Evolutionary conservation across 75 land plant species (phyloP).

Genomic region (Sequoiadendron giganteum): DNA sequence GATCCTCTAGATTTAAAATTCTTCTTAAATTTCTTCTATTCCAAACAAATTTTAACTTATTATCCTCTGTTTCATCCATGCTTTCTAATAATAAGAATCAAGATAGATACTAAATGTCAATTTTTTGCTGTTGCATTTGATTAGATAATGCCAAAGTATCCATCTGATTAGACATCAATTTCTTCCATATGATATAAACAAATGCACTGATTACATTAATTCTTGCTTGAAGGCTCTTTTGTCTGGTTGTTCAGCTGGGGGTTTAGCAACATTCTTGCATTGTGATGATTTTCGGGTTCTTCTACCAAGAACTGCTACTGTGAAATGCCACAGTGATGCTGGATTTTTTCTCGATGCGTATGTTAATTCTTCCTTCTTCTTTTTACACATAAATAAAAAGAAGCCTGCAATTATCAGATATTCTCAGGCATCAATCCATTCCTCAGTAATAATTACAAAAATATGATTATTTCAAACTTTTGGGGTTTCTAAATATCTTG

Average conservation of each 20-base stretch:
- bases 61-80: not conserved
- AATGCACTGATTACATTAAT: not conserved
- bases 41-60: not conserved
- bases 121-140: conserved; percentile 5
- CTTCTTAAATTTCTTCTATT: not conserved
- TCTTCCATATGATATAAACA: not conserved
- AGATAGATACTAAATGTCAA: not conserved
- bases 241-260: conserved; percentile 93
- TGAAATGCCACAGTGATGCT: conserved; percentile 80
- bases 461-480: not conserved
- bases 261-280: conserved; percentile 70
- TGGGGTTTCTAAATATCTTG: not conserved
- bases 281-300: conserved; percentile 59
- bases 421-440: not conserved
- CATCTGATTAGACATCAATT: not conserved
- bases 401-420: not conserved
- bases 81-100: not conserved
- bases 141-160: not conserved
- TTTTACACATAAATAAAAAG: not conserved
- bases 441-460: not conserved
- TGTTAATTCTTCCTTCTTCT: not conserved
- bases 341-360: conserved; percentile 76
- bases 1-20: not conserved
- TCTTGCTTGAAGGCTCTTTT: conserved; percentile 70
- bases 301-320: conserved; percentile 40